Evolutionary conservation across 345 rosid genomes (phyloP).

Genomic region (Eucalyptus albens): DNA sequence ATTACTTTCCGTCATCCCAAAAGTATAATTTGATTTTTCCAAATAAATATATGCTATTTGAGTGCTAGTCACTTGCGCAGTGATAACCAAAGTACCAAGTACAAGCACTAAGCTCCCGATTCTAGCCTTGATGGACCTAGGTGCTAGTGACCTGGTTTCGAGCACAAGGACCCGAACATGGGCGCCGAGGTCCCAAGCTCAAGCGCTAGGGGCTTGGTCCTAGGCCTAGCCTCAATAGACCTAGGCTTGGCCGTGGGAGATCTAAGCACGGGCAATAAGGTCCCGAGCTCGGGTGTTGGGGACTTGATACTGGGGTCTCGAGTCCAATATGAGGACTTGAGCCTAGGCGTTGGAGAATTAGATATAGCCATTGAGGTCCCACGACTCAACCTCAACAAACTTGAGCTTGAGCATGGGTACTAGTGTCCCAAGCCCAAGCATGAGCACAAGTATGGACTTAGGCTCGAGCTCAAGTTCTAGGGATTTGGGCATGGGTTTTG

Average conservation of each 20-base stretch:
- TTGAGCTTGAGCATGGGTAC: background rate
- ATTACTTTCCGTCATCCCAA: background rate
- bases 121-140: background rate
- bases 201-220: background rate
- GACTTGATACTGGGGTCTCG: background rate
- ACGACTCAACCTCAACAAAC: background rate
- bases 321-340: background rate
- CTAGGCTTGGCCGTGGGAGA: background rate
- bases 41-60: background rate
- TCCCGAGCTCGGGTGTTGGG: background rate
- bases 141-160: fast-evolving
- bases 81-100: fast-evolving
- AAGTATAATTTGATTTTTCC: background rate
- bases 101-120: background rate
- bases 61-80: background rate
- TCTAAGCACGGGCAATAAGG: background rate
- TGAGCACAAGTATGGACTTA: background rate
- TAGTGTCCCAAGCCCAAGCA: fast-evolving
- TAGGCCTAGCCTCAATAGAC: background rate
- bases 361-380: fast-evolving
- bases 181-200: background rate
- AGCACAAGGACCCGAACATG: background rate
- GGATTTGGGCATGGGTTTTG: background rate
- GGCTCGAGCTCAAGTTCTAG: background rate
- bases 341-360: background rate